Base-by-base conservation (phyloP, 2,329 filamentous ascomycete species). In the Talaromyces pinophilus region DNA sequence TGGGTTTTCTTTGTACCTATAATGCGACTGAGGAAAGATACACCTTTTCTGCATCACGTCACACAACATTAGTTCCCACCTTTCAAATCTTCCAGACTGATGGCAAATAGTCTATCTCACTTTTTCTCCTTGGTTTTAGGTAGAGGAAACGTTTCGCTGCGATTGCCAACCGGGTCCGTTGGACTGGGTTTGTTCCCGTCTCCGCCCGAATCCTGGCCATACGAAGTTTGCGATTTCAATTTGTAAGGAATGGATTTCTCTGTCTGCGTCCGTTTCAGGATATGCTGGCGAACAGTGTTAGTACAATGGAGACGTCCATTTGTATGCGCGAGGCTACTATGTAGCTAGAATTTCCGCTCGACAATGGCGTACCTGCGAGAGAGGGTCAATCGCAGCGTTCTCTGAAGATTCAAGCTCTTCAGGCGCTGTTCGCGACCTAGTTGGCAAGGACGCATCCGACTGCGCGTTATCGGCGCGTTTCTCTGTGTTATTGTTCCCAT, bases 1-100 rank as follows among this genome's bases (percentile, higher is more conserved):
- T 73, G 71, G 68, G 87, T 87, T 75, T 91, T 96, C 81, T 92
- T 93, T 67, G 84, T 85, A 68, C 86, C 85, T 72, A 92, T 91
- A 77, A 98, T 85, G 64, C 93, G 91, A 77, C 92, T 96, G 33
- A 99, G 86, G 76, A 99, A 97, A 15, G 93, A 97, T 19, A 90
- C 87, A 33, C 91, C 90, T 81, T 97, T 97, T 78, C 91, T 96
- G 73, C n/a, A 40, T 22, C n/a, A 33, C 33, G 33, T 11, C n/a
- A 62, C 59, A 66, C 65, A 64, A 19, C 63, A 62, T 65, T 33
- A 65, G 63, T 46, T 42, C 62, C 22, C 55, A n/a, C 10, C 38
- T 38, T 52, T n/a, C n/a, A 17, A 13, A 15, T 28, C 13, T 35
- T 28, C 1, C 52, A 17, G n/a, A 25, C 5, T 17, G 11, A 35